Conservation (phyloP, 1,284 basidiomycete genomes). For the Cryptococcus sp. region DNA sequence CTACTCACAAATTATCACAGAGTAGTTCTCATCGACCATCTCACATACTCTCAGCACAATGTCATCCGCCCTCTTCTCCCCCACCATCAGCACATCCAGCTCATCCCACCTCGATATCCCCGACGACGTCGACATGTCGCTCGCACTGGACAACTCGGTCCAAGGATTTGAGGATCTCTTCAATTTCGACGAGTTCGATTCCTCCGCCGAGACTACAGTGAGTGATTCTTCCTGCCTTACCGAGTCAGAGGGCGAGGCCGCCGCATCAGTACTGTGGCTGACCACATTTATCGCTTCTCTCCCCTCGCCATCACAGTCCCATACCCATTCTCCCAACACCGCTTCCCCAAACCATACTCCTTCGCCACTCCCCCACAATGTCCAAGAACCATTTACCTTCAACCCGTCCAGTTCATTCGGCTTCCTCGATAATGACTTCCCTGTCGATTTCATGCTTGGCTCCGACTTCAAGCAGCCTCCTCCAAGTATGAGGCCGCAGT, state of each 20-base stretch:
- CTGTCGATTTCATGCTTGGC: conserved; percentile 27
- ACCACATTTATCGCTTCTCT: conserved; percentile 7
- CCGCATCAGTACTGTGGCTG: background rate
- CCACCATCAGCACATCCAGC: conserved; percentile 28
- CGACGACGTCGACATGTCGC: conserved; percentile 21
- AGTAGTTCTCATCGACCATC: background rate
- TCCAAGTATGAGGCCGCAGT: background rate
- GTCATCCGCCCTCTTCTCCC: conserved; percentile 22
- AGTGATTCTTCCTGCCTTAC: conserved; percentile 17
- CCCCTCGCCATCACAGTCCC: conserved; percentile 18
- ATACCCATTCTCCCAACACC: conserved; percentile 42
- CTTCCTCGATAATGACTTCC: conserved; percentile 28
- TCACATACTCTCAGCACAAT: background rate
- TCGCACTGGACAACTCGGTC: conserved; percentile 31
- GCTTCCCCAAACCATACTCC: conserved; percentile 48
- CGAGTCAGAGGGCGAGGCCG: background rate
- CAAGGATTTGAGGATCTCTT: conserved; percentile 45
- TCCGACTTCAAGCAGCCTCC: conserved; percentile 27
- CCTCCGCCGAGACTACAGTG: conserved; percentile 31
- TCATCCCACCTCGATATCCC: conserved; percentile 11
- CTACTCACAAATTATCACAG: background rate
- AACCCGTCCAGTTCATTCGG: conserved; percentile 23
- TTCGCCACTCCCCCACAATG: conserved; percentile 32
- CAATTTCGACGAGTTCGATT: conserved; percentile 44
- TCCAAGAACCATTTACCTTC: conserved; percentile 21